Conservation (phyloP, 169 alveolate genomes). For the Ichthyophthirius multifiliis region DNA sequence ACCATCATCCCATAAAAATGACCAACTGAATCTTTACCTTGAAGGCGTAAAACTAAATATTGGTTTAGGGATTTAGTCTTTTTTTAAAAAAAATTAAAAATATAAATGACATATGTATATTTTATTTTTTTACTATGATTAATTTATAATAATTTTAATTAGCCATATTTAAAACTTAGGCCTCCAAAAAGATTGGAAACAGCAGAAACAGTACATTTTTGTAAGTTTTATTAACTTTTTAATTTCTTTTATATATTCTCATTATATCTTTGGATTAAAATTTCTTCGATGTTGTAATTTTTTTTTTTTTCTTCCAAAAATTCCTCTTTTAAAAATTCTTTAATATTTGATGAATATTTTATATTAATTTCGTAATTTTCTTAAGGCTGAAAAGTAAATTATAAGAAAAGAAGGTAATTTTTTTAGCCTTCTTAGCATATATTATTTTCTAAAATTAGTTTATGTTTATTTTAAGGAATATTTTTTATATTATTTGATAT, state of each 20-base stretch:
- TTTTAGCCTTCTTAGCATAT: too few species aligned
- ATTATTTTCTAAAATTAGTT: too few species aligned
- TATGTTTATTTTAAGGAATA: too few species aligned
- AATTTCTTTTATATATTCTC: background rate
- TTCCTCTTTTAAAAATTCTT: background rate
- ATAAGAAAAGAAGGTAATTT: too few species aligned
- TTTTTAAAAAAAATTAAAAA: background rate
- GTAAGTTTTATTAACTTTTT: too few species aligned
- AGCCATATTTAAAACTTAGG: background rate
- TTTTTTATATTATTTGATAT: too few species aligned
- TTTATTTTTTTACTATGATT: background rate
- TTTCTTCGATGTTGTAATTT: background rate
- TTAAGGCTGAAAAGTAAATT: background rate
- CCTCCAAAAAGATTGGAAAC: constrained; percentile 5
- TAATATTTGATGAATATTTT: background rate
- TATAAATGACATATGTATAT: background rate
- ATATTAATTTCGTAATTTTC: background rate
- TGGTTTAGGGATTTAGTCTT: background rate
- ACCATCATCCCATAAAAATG: constrained; percentile 90
- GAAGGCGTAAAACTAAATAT: constrained; percentile 62
- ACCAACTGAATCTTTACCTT: constrained; percentile 59
- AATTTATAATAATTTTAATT: background rate
- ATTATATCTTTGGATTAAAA: background rate
- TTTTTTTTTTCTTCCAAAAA: background rate
- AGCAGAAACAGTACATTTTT: background rate